These are phyloP conservation scores for Quercus phellos DNA, from an alignment of 331 rosid genomes.

Conservation along the genomic window DNA sequence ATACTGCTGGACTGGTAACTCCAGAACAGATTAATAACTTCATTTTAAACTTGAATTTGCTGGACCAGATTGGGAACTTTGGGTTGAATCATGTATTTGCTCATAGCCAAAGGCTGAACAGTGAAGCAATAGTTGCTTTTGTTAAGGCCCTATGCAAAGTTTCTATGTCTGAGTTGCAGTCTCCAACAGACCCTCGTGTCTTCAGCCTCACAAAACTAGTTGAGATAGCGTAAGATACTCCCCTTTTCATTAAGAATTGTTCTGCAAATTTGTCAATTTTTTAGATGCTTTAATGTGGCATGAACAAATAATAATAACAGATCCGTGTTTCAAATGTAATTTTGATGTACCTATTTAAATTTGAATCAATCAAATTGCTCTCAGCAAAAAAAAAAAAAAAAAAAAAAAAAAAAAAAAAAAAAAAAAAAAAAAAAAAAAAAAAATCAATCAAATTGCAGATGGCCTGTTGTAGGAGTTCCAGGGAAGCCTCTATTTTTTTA, in stretches of 20 bases:
- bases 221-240: constrained; percentile 85
- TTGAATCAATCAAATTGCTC: neutral
- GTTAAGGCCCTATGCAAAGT: constrained; percentile 95
- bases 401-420: too few species aligned
- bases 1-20: constrained; percentile 73
- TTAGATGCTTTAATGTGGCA: neutral
- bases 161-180: constrained; percentile 89
- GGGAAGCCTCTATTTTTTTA: neutral
- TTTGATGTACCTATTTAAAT: neutral
- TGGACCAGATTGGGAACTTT: constrained; percentile 93
- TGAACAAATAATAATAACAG: neutral
- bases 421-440: too few species aligned
- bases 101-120: constrained; percentile 94
- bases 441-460: neutral
- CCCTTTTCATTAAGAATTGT: neutral
- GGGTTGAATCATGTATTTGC: constrained; percentile 99
- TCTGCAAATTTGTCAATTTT: neutral
- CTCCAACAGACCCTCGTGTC: constrained; percentile 99
- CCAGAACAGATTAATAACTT: constrained; percentile 84
- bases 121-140: constrained; percentile 97
- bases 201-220: constrained; percentile 98
- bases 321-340: neutral
- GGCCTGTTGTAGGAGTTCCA: neutral
- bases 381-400: too few species aligned
- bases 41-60: constrained; percentile 83